Base-by-base conservation (phyloP, 1,284 basidiomycete species). In the Tilletia setariae region DNA sequence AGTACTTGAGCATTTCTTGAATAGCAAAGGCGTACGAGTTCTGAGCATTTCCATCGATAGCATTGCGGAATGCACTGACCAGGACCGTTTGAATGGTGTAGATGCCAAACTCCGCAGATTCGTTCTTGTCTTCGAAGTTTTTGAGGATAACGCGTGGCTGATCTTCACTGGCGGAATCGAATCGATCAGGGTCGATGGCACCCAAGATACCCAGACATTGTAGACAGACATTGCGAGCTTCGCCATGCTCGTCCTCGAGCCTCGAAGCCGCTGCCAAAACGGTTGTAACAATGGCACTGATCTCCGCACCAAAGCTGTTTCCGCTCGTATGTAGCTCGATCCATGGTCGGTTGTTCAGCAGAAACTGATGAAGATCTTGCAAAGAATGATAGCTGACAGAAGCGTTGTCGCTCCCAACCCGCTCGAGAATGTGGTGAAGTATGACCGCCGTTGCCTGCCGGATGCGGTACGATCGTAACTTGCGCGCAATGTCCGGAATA, bases 181-280 rank as follows among this genome's bases (percentile, higher is more conserved):
- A 90, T 67, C 96, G 88, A 84, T 98, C 96, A 0, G 96, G 94
- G 83, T 99, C 96, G 21, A 96, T 87, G 0, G 96, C 96, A 6
- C 96, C 96, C 3, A 98, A 84, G n/a, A 92, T 87, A 0, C 95
- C 94, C 64, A 98, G 88, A 81, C 93, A 97, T 79, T 96, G 92
- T 78, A 91, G 94, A 88, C 46, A 94, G 28, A 81, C 65, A 40
- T 75, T 72, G 79, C 6, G 86, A 79, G 67, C 93, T 89, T 73
- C 72, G n/a, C 67, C 67, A 35, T 83, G 80, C 25, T 88, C 87
- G 6, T 88, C 90, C 65, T 92, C 91, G 30, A 64, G 40, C 15
- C 92, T 87, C 59, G 88, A 89, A 0, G 90, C 89, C 0, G 90
- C 89, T 15, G 86, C 83, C 66, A 96, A 87, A 4, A 98, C 84